Base-by-base conservation (phyloP, 2,329 filamentous ascomycete species). In the Cadophora luteo-olivacea region DNA sequence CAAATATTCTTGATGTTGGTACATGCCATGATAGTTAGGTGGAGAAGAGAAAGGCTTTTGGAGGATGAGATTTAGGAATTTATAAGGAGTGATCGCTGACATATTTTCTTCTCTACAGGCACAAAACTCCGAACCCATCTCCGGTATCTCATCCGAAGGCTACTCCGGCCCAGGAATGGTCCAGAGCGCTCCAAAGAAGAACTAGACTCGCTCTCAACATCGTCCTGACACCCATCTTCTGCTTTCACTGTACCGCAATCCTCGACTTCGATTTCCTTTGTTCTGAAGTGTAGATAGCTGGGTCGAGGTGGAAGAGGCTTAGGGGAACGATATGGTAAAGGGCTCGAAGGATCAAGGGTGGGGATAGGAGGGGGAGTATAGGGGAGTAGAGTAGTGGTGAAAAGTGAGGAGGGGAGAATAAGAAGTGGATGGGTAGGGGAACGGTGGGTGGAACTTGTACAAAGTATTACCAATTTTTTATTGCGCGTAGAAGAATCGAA, bases 121-220 rank as follows among this genome's bases (percentile, higher is more conserved):
- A 79, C 92, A 97, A 89, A 92, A 91, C 78, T 86, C 92, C 79
- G 94, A 97, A 80, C 94, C 94, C 71, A 87, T 97, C 81, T 93
- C 91, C 72, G 94, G 94, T 86, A 84, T 96, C 82, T 87, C 91
- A 74, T 91, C 91, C 78, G 88, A 91, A 80, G 90, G 89, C 76
- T 97, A 97, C 85, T 83, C 82, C 73, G 93, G 93, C 81, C 87
- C 88, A 79, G 92, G 93, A 77, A 87, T 89, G 82, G 87, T 97
- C 74, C 94, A 97, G 85, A 73, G 70, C 63, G 64, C 73, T 57
- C 74, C 77, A 25, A 76, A 76, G 72, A 75, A 75, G 71, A 72
- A 75, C 22, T 75, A 77, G 66, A 63, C 16, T 52, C 19, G 6
- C 45, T 49, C 45, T 49, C 45, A 49, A 49, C n/a, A 6, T 22